Base-by-base conservation (phyloP, 83 land plant species). In the Thuja plicata region DNA sequence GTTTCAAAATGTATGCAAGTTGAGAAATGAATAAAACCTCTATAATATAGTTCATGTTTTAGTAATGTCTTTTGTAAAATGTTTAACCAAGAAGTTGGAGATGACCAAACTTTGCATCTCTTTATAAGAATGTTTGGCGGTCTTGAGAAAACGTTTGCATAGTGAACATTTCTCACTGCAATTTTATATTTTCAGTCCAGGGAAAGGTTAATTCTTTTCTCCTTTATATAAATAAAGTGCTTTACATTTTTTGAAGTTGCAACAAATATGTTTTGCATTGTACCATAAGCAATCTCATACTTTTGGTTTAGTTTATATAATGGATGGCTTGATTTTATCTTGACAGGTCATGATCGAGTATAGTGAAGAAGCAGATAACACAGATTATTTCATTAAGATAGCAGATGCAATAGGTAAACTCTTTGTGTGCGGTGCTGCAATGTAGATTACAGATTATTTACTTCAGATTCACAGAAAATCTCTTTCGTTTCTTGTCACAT, bases 281-380 rank as follows among this genome's bases (percentile, higher is more conserved):
- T 27, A 7, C 8, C 10, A 2, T 66, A 66, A 66, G 9, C 71
- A 66, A n/a, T 66, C 71, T 66, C n/a, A 24, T 66, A 66, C 30
- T 66, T 74, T 32, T 74, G 16, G 78, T 74, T 11, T 32, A 34
- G 17, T 74, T 74, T 74, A 11, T 32, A 11, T 74, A 30, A 74
- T 74, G 78, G 34, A 74, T 74, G 16, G 35, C 37, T 74, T 74
- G 12, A 3, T 34, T 10, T 34, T 32, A 30, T 38, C 38, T 74
- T 74, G 78, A 74, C 38, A 74, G 78, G 78, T 74, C 78, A 74
- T 34, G 38, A 34, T 74, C 5, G 78, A 74, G 78, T 74, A 74
- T 34, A 13, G 78, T 30, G 78, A 74, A 74, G 78, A 74, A 34
- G 38, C 13, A 74, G 38, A 74, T 74, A 74, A 74, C 38, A 74